Evolutionary conservation across 192 early-diverging fungal species (phyloP).

Genomic region (Allomyces macrogynus): DNA sequence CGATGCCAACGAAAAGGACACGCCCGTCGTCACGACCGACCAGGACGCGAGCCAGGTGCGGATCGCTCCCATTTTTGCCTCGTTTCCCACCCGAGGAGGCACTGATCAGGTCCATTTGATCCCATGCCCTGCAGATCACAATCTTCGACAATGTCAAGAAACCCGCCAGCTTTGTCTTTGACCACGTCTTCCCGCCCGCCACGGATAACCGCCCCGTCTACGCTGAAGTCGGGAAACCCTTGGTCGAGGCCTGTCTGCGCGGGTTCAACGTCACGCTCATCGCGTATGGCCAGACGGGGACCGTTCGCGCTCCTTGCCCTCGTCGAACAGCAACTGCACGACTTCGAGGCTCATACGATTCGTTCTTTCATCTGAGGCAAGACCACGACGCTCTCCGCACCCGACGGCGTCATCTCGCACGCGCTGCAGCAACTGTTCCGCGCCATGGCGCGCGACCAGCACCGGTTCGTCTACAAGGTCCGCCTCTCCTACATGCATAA

Average conservation of each 20-base stretch:
- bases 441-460: slow-evolving; percentile 15
- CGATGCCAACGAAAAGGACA: background rate
- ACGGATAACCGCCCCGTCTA: background rate
- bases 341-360: too few relatives aligned
- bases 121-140: too few relatives aligned
- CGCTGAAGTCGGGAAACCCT: slow-evolving; percentile 21
- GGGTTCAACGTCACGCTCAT: slow-evolving; percentile 58
- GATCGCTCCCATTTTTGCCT: too few relatives aligned
- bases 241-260: slow-evolving; percentile 43
- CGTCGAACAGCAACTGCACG: too few relatives aligned
- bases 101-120: too few relatives aligned
- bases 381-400: background rate
- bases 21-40: too few relatives aligned
- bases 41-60: too few relatives aligned
- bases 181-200: background rate
- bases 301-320: slow-evolving; percentile 4
- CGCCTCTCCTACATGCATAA: slow-evolving; percentile 58
- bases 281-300: slow-evolving; percentile 53
- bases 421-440: slow-evolving; percentile 40
- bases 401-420: slow-evolving; percentile 31
- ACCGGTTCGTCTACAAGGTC: background rate
- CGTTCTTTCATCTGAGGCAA: background rate
- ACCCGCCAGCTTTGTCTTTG: background rate
- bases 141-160: too few relatives aligned
- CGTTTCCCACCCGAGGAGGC: too few relatives aligned